Conservation (phyloP, 768 basidiomycete species). For the Lactarius psammicola region DNA sequence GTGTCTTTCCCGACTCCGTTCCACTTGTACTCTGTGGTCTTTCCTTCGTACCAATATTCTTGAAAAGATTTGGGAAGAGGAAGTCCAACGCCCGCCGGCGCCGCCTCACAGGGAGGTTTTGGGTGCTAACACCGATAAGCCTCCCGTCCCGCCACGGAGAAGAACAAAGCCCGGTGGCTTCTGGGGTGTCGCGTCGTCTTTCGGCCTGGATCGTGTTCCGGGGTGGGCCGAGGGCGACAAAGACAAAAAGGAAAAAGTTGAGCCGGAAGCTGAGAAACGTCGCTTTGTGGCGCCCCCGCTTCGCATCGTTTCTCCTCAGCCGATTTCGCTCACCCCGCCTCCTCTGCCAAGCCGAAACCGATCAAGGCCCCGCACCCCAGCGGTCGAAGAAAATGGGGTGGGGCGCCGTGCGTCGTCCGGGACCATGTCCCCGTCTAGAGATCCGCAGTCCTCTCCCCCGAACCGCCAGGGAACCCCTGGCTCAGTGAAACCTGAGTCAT, state of each 20-base stretch:
- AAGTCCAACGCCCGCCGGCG: slow-evolving; percentile 39
- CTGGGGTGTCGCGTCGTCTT: slow-evolving; percentile 66
- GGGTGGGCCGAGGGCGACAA: slow-evolving; percentile 50
- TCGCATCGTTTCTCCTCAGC: slow-evolving; percentile 15
- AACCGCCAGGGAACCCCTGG: not conserved
- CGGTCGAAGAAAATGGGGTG: not conserved
- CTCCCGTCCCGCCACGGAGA: slow-evolving; percentile 62
- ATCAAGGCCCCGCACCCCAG: slow-evolving; percentile 15
- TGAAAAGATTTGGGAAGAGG: slow-evolving; percentile 89
- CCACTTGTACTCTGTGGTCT: slow-evolving; percentile 89
- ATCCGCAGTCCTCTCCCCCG: slow-evolving; percentile 5
- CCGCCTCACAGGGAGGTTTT: slow-evolving; percentile 33
- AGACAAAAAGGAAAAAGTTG: slow-evolving; percentile 33
- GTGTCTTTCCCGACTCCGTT: slow-evolving; percentile 78
- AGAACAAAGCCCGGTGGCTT: slow-evolving; percentile 42
- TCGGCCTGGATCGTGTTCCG: slow-evolving; percentile 49
- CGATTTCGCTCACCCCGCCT: slow-evolving; percentile 22
- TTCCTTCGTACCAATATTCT: slow-evolving; percentile 80
- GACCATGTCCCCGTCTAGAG: slow-evolving; percentile 3
- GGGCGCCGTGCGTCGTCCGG: slow-evolving; percentile 4
- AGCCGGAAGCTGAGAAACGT: slow-evolving; percentile 33
- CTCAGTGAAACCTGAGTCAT: slow-evolving; percentile 9
- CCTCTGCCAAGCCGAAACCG: slow-evolving; percentile 26
- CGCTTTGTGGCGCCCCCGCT: slow-evolving; percentile 29
- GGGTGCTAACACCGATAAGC: slow-evolving; percentile 40